A percentile compares a stretch with the other conserved stretches of the same genome.
These are phyloP conservation scores for Alternaria conjuncta DNA, from an alignment of 2,329 filamentous ascomycete species.

Conservation along the genomic window DNA sequence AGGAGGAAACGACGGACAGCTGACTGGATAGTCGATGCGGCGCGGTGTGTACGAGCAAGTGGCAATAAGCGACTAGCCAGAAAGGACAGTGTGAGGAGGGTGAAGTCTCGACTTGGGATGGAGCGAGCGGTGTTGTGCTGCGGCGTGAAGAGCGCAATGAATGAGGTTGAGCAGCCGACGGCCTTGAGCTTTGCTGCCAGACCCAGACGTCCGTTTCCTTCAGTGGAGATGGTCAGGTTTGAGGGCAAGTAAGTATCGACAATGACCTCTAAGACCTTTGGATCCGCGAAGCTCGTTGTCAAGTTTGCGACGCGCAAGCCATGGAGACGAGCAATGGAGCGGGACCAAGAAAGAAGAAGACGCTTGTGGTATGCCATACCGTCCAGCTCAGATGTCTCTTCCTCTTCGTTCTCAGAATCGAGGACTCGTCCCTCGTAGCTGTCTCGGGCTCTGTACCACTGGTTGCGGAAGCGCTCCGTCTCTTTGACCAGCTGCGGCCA, in stretches of 20 bases:
- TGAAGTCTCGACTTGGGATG: conserved; percentile 62
- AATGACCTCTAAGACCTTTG: conserved; percentile 61
- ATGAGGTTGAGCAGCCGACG: conserved; percentile 53
- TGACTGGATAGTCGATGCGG: conserved; percentile 60
- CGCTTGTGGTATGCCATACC: conserved; percentile 45
- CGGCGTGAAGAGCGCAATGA: conserved; percentile 53
- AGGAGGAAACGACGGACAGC: conserved; percentile 54
- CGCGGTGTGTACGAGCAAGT: conserved; percentile 56
- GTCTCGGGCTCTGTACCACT: conserved; percentile 40
- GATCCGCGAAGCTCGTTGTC: conserved; percentile 64
- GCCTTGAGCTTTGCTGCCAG: conserved; percentile 48
- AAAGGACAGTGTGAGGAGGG: conserved; percentile 63
- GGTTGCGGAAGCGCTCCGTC: conserved; percentile 51
- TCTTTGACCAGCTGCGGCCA: conserved; percentile 62
- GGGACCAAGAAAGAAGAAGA: conserved; percentile 64
- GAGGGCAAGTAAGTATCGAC: conserved; percentile 61
- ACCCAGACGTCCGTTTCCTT: conserved; percentile 6
- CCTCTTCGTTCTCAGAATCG: conserved; percentile 38
- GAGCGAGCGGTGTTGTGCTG: conserved; percentile 32
- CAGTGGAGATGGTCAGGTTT: conserved; percentile 7
- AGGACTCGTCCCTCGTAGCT: conserved; percentile 40
- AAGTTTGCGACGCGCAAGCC: conserved; percentile 60
- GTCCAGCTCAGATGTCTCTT: conserved; percentile 28
- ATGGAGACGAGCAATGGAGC: conserved; percentile 56
- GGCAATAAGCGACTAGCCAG: conserved; percentile 65